phyloP scores from a whole-genome alignment of 257 asterid genomes.

The Solanum corneliomulleri region DNA sequence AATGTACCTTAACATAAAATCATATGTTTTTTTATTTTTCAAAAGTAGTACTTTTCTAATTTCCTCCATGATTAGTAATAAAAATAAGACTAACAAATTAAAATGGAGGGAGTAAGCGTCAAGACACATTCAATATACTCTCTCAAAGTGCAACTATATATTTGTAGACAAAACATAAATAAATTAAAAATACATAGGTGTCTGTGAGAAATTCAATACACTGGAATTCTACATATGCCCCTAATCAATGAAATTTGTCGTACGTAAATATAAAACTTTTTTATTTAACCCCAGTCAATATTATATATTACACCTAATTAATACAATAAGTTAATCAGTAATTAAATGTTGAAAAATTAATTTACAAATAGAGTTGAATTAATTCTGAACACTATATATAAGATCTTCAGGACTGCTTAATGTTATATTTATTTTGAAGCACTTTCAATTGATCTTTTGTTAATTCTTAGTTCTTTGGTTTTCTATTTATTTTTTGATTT shows the following conservation, averaged over 20 bases:
- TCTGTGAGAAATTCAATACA: neutral
- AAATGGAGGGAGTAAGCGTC: neutral
- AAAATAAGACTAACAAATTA: neutral
- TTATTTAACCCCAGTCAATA: too few species aligned
- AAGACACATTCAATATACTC: neutral
- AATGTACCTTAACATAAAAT: neutral
- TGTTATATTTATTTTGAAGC: neutral
- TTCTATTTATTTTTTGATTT: neutral
- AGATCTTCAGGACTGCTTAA: too few species aligned
- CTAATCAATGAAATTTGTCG: neutral
- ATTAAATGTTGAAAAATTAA: neutral
- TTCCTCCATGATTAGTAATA: neutral
- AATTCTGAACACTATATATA: neutral
- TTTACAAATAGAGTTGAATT: neutral
- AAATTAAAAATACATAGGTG: neutral
- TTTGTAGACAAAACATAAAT: neutral
- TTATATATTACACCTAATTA: too few species aligned
- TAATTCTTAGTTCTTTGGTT: neutral
- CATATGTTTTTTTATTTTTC: too few species aligned
- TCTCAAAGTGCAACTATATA: too few species aligned
- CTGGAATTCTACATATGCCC: too few species aligned
- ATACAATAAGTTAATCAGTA: too few species aligned
- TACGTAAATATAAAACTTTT: neutral
- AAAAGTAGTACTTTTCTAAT: neutral
- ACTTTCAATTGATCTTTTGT: neutral